These are phyloP conservation scores for Lepiota venenata DNA, from an alignment of 768 basidiomycete genomes.

Conservation along the genomic window DNA sequence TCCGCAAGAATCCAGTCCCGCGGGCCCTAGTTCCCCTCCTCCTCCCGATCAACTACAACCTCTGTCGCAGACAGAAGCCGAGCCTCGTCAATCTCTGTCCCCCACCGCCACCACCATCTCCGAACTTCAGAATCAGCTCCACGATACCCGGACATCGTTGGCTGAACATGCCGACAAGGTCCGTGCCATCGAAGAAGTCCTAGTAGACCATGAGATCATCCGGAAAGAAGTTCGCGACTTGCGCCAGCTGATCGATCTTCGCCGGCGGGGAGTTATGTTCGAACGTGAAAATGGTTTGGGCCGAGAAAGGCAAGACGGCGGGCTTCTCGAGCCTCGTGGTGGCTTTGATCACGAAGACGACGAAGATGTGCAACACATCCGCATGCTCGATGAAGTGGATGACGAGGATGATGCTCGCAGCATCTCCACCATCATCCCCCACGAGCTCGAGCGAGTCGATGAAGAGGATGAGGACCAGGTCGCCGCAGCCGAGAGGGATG, in stretches of 20 bases:
- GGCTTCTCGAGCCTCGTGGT: conserved; percentile 17
- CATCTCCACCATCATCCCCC: conserved; percentile 65
- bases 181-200: conserved; percentile 73
- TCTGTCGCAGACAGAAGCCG: conserved; percentile 28
- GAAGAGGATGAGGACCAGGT: conserved; percentile 70
- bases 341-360: conserved; percentile 31
- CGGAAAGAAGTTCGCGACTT: conserved; percentile 74
- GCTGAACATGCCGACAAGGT: conserved; percentile 79
- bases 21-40: conserved; percentile 4
- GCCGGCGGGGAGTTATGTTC: conserved; percentile 41
- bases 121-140: conserved; percentile 79
- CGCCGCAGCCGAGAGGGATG: conserved; percentile 19
- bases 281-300: conserved; percentile 12
- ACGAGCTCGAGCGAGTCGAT: conserved; percentile 67
- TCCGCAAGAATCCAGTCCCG: not conserved
- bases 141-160: conserved; percentile 79
- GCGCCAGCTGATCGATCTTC: conserved; percentile 68
- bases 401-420: conserved; percentile 69
- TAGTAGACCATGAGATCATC: conserved; percentile 83
- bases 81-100: conserved; percentile 18
- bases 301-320: conserved; percentile 14
- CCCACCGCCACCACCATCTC: conserved; percentile 32
- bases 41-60: conserved; percentile 31
- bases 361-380: conserved; percentile 20
- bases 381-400: conserved; percentile 20